These are phyloP conservation scores for Hygrocybe coccinea DNA, from an alignment of 768 basidiomycete species.

Conservation along the genomic window DNA sequence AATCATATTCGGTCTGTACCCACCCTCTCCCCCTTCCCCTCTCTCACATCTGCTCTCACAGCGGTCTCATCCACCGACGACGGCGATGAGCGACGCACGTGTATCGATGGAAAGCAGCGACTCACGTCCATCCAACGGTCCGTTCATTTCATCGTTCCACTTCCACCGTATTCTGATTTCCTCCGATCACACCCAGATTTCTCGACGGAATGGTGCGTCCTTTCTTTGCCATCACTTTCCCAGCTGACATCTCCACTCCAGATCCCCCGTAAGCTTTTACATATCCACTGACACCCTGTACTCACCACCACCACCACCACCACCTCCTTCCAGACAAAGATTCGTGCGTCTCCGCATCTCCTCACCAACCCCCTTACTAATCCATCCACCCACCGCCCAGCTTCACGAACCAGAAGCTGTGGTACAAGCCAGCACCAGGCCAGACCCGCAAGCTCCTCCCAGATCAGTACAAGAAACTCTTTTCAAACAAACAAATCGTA, in stretches of 20 bases:
- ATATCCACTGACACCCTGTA: conserved; percentile 40
- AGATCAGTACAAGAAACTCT: conserved; percentile 49
- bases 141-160: background rate
- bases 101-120: conserved; percentile 73
- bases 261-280: conserved; percentile 40
- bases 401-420: conserved; percentile 54
- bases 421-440: conserved; percentile 36
- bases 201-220: conserved; percentile 50
- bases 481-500: conserved; percentile 50
- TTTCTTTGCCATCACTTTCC: conserved; percentile 8
- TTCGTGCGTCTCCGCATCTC: conserved; percentile 7
- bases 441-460: conserved; percentile 39
- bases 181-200: conserved; percentile 37
- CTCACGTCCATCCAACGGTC: conserved; percentile 62
- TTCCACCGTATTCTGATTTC: background rate
- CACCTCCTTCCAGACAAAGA: conserved; percentile 18
- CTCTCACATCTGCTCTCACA: conserved; percentile 34
- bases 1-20: conserved; percentile 53
- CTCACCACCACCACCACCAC: background rate
- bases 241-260: conserved; percentile 17
- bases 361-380: conserved; percentile 25
- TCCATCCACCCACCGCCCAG: conserved; percentile 35
- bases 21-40: conserved; percentile 21
- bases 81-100: conserved; percentile 50
- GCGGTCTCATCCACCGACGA: conserved; percentile 52